phyloP scores from a whole-genome alignment of 2,329 filamentous ascomycete genomes.

The Penicillium sp. region DNA sequence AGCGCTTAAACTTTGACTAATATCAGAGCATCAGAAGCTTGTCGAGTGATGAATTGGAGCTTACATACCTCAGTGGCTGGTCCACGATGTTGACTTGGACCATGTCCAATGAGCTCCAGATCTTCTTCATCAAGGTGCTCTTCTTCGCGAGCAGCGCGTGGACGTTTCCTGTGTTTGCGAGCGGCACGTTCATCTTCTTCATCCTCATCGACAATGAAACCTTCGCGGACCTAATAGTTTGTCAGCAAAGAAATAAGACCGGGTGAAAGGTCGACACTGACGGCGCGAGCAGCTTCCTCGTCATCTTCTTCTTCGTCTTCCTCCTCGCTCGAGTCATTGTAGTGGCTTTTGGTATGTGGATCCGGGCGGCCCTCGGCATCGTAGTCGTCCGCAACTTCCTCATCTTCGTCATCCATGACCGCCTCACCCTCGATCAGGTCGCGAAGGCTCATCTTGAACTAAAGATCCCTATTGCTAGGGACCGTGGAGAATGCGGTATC shows the following conservation, averaged over 20 bases:
- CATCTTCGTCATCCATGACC: slow-evolving; percentile 78
- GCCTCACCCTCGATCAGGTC: slow-evolving; percentile 78
- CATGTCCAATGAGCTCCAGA: slow-evolving; percentile 81
- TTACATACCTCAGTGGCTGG: slow-evolving; percentile 58
- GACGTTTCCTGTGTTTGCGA: slow-evolving; percentile 63
- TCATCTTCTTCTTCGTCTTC: slow-evolving; percentile 89
- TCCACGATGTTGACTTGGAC: slow-evolving; percentile 60
- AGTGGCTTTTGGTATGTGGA: slow-evolving; percentile 34
- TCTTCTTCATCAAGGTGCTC: slow-evolving; percentile 86
- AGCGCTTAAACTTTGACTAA: slow-evolving; percentile 85
- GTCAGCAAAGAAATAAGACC: slow-evolving; percentile 13
- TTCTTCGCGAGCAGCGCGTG: slow-evolving; percentile 64
- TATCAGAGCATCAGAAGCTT: slow-evolving; percentile 10
- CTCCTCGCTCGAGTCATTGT: slow-evolving; percentile 83
- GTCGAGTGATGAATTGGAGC: not conserved
- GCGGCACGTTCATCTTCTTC: slow-evolving; percentile 61
- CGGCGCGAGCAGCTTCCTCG: slow-evolving; percentile 69
- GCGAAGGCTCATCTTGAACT: slow-evolving; percentile 47
- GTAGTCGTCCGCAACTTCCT: slow-evolving; percentile 68
- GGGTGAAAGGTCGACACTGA: slow-evolving; percentile 34
- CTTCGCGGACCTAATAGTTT: slow-evolving; percentile 64
- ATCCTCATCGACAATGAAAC: slow-evolving; percentile 92
- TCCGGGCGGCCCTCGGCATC: slow-evolving; percentile 47
- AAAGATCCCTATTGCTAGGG: slow-evolving; percentile 13
- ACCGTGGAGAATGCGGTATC: slow-evolving; percentile 1